Conservation (phyloP, 164 flowering plant species). For the Chimonanthus salicifolius region DNA sequence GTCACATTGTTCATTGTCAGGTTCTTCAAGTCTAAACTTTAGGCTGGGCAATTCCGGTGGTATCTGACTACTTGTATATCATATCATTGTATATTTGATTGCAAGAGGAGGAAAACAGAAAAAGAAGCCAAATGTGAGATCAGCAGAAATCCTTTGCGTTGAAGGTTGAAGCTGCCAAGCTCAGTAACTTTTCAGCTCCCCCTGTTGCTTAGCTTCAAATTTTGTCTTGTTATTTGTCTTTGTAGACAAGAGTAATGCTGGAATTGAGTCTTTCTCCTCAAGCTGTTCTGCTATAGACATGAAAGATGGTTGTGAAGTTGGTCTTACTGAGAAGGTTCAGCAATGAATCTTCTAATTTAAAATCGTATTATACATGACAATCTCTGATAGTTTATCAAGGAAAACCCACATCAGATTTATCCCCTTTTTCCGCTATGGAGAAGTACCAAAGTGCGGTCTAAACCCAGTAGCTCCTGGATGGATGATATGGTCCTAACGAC, state of each 20-base stretch:
- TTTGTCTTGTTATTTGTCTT: not conserved
- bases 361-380: no score
- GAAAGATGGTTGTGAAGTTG: no score
- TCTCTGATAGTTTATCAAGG: no score
- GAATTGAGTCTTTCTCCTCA: not conserved
- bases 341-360: no score
- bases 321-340: no score
- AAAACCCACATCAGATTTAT: no score
- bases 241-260: not conserved
- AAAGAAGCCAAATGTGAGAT: not conserved
- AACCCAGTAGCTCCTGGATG: no score
- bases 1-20: slow-evolving; percentile 76
- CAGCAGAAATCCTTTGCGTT: not conserved
- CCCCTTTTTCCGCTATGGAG: no score
- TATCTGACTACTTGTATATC: not conserved
- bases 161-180: not conserved
- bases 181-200: not conserved
- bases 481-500: no score
- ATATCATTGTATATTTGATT: not conserved
- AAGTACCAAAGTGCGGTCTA: no score
- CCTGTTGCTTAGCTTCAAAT: not conserved
- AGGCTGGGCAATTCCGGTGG: not conserved
- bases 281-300: not conserved
- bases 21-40: slow-evolving; percentile 52
- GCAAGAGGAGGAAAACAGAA: not conserved